Conservation (phyloP, 805 yeast species). For the Saturnispora saitoi region DNA sequence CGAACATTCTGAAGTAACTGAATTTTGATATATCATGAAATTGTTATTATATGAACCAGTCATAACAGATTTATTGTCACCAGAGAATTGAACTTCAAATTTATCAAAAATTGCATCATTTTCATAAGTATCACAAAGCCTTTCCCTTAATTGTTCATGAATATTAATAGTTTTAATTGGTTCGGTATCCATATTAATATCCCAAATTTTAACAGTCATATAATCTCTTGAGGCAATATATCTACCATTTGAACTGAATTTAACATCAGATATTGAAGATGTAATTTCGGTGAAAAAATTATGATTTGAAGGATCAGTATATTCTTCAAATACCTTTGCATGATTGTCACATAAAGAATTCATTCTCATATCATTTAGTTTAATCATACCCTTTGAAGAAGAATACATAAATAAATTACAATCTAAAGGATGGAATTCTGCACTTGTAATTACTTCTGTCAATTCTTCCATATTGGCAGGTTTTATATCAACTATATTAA, state of each 20-base stretch:
- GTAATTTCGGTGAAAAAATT: slow-evolving; percentile 97
- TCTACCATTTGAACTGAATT: slow-evolving; percentile 85
- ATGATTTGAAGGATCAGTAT: slow-evolving; percentile 84
- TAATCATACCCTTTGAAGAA: slow-evolving; percentile 90
- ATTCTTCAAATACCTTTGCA: slow-evolving; percentile 83
- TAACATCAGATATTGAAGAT: slow-evolving; percentile 85
- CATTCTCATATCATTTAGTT: slow-evolving; percentile 92
- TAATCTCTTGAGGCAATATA: slow-evolving; percentile 96
- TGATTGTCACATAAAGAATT: slow-evolving; percentile 90
- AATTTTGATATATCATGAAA: slow-evolving; percentile 93
- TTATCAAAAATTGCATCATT: slow-evolving; percentile 98
- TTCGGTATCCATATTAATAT: slow-evolving; percentile 89
- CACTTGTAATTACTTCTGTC: slow-evolving; percentile 94
- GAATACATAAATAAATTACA: slow-evolving; percentile 95
- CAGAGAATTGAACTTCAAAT: slow-evolving; percentile 92
- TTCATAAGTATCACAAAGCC: slow-evolving; percentile 94
- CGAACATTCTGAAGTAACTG: slow-evolving; percentile 28
- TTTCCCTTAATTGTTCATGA: slow-evolving; percentile 88
- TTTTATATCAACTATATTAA: slow-evolving; percentile 94
- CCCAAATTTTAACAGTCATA: slow-evolving; percentile 97
- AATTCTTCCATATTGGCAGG: slow-evolving; percentile 98
- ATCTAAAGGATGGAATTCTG: slow-evolving; percentile 88
- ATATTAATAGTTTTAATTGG: slow-evolving; percentile 92
- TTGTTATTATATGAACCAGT: slow-evolving; percentile 97
- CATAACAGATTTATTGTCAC: slow-evolving; percentile 87